These are phyloP conservation scores for Astragalus membranaceus DNA, from an alignment of 306 rosid genomes.

Conservation along the genomic window DNA sequence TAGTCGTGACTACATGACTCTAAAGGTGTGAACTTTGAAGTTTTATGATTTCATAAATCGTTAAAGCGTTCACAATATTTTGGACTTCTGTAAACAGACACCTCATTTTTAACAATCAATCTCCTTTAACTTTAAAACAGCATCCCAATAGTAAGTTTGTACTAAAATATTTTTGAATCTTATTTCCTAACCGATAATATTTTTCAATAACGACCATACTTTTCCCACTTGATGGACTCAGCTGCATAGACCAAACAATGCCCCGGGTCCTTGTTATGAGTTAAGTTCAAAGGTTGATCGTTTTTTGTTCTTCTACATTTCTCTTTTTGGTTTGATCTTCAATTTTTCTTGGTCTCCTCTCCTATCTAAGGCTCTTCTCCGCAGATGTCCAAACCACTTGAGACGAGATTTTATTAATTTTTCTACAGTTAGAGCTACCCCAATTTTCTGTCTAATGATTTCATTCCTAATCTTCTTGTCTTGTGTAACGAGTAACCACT, in stretches of 20 bases:
- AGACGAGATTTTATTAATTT: not conserved
- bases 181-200: not conserved
- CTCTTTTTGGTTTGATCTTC: not conserved
- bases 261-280: not conserved
- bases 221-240: not conserved
- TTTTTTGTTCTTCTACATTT: not conserved
- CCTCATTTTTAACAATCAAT: not conserved
- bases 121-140: not conserved
- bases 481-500: not conserved
- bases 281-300: not conserved
- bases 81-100: not conserved
- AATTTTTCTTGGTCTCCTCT: not conserved
- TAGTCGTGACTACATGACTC: constrained; percentile 98
- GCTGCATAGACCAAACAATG: not conserved
- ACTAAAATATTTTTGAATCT: not conserved
- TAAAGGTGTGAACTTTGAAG: constrained; percentile 54
- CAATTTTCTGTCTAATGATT: not conserved
- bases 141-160: not conserved
- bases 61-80: constrained; percentile 1
- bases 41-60: not conserved
- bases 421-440: not conserved
- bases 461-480: not conserved
- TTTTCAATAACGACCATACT: not conserved
- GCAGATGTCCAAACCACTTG: not conserved
- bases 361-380: not conserved